These are phyloP conservation scores for Ramalina intermedia DNA, from an alignment of 495 filamentous ascomycete genomes.

Conservation along the genomic window DNA sequence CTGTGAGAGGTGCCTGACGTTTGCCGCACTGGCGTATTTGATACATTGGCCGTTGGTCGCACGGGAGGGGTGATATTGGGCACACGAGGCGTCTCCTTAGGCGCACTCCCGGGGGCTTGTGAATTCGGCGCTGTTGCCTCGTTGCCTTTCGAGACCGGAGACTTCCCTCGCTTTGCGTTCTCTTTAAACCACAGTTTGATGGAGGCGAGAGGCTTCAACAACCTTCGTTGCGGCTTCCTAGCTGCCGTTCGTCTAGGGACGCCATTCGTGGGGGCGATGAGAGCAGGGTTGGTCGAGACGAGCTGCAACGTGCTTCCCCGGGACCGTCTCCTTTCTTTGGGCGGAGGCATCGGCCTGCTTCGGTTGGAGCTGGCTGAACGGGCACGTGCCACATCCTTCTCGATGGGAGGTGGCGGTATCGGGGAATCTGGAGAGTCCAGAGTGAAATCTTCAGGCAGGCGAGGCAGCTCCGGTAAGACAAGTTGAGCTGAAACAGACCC, in stretches of 20 bases:
- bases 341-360: constrained; percentile 63
- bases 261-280: constrained; percentile 40
- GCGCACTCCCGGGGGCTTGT: constrained; percentile 3
- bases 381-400: constrained; percentile 52
- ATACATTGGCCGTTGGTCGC: not conserved
- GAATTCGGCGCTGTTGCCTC: constrained; percentile 35
- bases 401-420: constrained; percentile 50
- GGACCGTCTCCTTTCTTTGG: constrained; percentile 65
- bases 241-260: constrained; percentile 36
- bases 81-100: constrained; percentile 2
- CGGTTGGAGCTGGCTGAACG: constrained; percentile 54
- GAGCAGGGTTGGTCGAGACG: constrained; percentile 55
- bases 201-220: constrained; percentile 64
- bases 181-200: constrained; percentile 83
- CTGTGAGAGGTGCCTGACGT: constrained; percentile 17
- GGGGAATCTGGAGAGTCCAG: constrained; percentile 26
- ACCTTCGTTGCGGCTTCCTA: constrained; percentile 51
- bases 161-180: constrained; percentile 58
- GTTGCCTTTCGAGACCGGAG: constrained; percentile 42
- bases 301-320: constrained; percentile 68
- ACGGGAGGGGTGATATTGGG: not conserved
- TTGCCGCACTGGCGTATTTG: constrained; percentile 4
- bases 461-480: constrained; percentile 52
- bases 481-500: constrained; percentile 22
- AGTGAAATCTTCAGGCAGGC: constrained; percentile 46